Percentiles rank a stretch among this genome's conserved stretches.
Conservation (phyloP, 495 filamentous ascomycete genomes). For the Parmelia sp. region DNA sequence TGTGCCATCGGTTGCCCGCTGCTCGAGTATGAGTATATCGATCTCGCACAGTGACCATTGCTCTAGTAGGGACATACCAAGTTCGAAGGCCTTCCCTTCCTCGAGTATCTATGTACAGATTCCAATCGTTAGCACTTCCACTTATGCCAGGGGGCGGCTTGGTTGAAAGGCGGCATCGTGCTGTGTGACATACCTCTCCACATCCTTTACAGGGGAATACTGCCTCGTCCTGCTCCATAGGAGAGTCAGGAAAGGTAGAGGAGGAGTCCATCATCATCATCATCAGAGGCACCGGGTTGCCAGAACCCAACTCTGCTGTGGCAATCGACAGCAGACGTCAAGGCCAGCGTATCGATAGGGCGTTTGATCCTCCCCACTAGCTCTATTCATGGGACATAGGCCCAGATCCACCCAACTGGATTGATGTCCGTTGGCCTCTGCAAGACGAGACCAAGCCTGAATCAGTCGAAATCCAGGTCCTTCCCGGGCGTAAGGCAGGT, state of each 20-base stretch:
- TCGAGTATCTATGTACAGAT: slow-evolving; percentile 67
- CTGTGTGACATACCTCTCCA: slow-evolving; percentile 66
- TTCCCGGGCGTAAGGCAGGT: slow-evolving; percentile 16
- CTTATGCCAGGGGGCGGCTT: slow-evolving; percentile 20
- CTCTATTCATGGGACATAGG: slow-evolving; percentile 25
- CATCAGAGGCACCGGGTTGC: slow-evolving; percentile 8
- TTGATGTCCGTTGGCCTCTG: slow-evolving; percentile 6
- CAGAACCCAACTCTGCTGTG: slow-evolving; percentile 19
- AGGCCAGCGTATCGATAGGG: slow-evolving; percentile 24
- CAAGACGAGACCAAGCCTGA: slow-evolving; percentile 7
- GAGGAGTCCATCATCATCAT: slow-evolving; percentile 45
- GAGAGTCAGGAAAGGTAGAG: slow-evolving; percentile 67
- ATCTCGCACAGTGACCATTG: slow-evolving; percentile 16
- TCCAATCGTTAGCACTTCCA: slow-evolving; percentile 15
- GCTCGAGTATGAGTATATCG: slow-evolving; percentile 24
- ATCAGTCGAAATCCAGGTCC: slow-evolving; percentile 9
- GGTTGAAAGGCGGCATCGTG: slow-evolving; percentile 14
- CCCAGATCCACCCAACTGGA: slow-evolving; percentile 18
- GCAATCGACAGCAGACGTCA: slow-evolving; percentile 21
- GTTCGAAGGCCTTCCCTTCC: slow-evolving; percentile 96
- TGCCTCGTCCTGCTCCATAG: slow-evolving; percentile 81
- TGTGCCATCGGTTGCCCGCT: slow-evolving; percentile 99
- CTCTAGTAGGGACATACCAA: slow-evolving; percentile 58
- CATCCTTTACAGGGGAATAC: slow-evolving; percentile 94
- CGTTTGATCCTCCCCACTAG: slow-evolving; percentile 22